phyloP scores from a whole-genome alignment of 225 moss, liverwort and hornwort species.

The Physcomitrellopsis africana region DNA sequence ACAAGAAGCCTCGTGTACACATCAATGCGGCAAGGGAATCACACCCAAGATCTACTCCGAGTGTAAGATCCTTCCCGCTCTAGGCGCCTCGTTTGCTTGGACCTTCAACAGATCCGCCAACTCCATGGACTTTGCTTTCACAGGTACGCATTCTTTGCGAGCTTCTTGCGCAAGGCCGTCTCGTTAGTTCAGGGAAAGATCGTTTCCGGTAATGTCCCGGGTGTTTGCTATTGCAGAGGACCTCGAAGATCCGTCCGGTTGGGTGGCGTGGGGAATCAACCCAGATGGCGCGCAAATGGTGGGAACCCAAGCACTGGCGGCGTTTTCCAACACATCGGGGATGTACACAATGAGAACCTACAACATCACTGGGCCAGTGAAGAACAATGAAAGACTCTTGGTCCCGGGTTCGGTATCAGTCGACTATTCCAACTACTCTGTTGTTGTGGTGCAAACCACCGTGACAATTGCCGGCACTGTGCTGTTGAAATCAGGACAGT shows the following conservation, averaged over 20 bases:
- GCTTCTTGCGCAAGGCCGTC: too few species aligned
- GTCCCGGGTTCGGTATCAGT: conserved; percentile 11
- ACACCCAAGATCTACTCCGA: not conserved
- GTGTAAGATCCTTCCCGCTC: conserved; percentile 21
- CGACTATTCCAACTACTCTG: conserved; percentile 8
- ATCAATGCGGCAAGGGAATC: conserved; percentile 11
- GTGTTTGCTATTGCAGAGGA: not conserved
- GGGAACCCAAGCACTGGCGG: conserved; percentile 30
- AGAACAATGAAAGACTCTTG: not conserved
- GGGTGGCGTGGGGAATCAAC: conserved; percentile 43
- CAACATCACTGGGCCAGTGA: conserved; percentile 7
- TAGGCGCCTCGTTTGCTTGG: conserved; percentile 22
- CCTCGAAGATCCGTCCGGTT: conserved; percentile 8
- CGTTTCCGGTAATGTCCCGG: not conserved
- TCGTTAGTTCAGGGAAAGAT: too few species aligned
- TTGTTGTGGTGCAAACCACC: not conserved
- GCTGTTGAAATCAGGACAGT: conserved; percentile 17
- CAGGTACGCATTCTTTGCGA: not conserved
- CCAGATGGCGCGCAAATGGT: conserved; percentile 14
- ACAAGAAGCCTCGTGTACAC: not conserved
- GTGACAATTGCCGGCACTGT: conserved; percentile 32
- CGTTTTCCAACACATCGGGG: conserved; percentile 14
- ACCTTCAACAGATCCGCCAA: conserved; percentile 13
- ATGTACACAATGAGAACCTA: conserved; percentile 14
- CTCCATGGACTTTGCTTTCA: conserved; percentile 25